These are phyloP conservation scores for Stephania japonica DNA, from an alignment of 164 flowering plant genomes.

Conservation along the genomic window DNA sequence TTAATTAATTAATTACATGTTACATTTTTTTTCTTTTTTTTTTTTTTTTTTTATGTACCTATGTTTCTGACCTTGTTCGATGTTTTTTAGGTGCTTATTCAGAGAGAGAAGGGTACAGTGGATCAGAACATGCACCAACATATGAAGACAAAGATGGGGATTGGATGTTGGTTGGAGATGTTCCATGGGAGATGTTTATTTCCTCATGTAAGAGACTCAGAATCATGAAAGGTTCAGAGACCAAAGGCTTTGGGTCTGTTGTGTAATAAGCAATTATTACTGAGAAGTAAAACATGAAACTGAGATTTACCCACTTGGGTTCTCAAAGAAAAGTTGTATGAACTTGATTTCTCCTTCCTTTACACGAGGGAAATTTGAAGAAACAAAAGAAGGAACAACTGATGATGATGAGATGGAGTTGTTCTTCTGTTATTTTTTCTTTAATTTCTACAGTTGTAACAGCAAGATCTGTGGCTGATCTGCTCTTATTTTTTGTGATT, in stretches of 20 bases:
- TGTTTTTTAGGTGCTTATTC: slow-evolving; percentile 39
- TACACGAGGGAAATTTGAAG: not conserved
- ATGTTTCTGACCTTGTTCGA: slow-evolving; percentile 1
- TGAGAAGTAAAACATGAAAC: not conserved
- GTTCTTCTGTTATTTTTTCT: slow-evolving; percentile 3
- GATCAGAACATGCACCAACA: slow-evolving; percentile 62
- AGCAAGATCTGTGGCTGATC: slow-evolving; percentile 5
- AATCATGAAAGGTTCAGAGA: slow-evolving; percentile 78
- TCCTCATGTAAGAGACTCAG: slow-evolving; percentile 65
- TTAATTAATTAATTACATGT: not conserved
- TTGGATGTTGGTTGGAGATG: slow-evolving; percentile 92
- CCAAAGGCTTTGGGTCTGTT: slow-evolving; percentile 47
- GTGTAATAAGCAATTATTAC: slow-evolving; percentile 11
- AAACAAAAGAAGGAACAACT: not conserved
- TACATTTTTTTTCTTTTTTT: too few relatives aligned
- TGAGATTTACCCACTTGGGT: slow-evolving; percentile 10
- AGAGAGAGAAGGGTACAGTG: slow-evolving; percentile 64
- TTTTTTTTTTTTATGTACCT: not conserved
- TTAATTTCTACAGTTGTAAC: slow-evolving; percentile 1
- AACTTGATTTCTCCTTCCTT: slow-evolving; percentile 4
- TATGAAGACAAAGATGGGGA: slow-evolving; percentile 94
- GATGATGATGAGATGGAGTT: not conserved
- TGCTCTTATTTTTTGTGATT: slow-evolving; percentile 6
- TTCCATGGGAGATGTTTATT: slow-evolving; percentile 85
- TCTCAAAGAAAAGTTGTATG: slow-evolving; percentile 4